Evolutionary conservation across 345 rosid species (phyloP).

Genomic region (Citrus inodora): DNA sequence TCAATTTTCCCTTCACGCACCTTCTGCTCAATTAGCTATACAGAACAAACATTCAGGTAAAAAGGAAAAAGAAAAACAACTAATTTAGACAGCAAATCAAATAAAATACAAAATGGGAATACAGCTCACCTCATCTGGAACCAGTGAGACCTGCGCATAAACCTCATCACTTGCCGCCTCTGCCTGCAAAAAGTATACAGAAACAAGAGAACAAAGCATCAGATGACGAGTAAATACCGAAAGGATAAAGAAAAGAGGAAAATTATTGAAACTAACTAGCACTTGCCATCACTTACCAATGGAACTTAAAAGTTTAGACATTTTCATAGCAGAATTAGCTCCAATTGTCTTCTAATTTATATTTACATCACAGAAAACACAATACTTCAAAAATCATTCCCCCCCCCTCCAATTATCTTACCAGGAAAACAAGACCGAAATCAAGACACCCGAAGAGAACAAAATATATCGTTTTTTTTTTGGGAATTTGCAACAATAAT

Average conservation of each 20-base stretch:
- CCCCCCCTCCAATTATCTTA: slow-evolving; percentile 1
- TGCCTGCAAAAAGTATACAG: slow-evolving; percentile 52
- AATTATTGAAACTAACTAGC: neutral
- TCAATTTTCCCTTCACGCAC: slow-evolving; percentile 48
- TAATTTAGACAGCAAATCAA: neutral
- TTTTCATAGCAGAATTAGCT: neutral
- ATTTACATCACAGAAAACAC: neutral
- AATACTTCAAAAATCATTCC: neutral
- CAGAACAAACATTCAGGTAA: neutral
- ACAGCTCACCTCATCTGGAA: slow-evolving; percentile 75
- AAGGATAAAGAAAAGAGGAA: neutral
- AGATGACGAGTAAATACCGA: neutral
- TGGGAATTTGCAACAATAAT: neutral
- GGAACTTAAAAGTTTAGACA: neutral
- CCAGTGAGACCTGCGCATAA: slow-evolving; percentile 82
- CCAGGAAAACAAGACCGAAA: slow-evolving; percentile 11
- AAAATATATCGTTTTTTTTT: neutral
- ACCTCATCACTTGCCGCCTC: slow-evolving; percentile 88
- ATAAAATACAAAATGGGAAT: slow-evolving; percentile 13
- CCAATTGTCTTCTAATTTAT: neutral
- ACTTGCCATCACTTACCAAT: neutral
- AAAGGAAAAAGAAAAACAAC: neutral
- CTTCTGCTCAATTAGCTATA: slow-evolving; percentile 53
- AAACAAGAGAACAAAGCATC: slow-evolving; percentile 15
- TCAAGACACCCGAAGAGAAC: neutral